Evolutionary conservation across 805 yeast genomes (phyloP).

Genomic region (Metschnikowia koreensis): DNA sequence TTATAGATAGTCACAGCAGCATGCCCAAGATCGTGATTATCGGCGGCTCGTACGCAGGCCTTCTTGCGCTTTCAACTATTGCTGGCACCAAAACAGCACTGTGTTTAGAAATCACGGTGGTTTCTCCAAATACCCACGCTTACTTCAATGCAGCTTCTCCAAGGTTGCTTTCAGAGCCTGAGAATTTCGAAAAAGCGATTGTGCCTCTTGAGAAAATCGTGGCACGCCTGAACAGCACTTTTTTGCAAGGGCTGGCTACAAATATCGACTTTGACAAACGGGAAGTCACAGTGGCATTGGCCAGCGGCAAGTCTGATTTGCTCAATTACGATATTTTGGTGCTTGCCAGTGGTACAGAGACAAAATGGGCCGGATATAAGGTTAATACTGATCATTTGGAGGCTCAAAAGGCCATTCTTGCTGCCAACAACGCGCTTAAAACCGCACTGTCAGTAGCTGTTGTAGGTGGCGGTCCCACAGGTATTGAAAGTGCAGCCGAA

Average conservation of each 20-base stretch:
- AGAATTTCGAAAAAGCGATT: slow-evolving; percentile 16
- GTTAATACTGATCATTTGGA: slow-evolving; percentile 19
- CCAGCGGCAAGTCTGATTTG: slow-evolving; percentile 4
- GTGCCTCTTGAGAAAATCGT: slow-evolving; percentile 21
- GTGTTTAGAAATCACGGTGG: slow-evolving; percentile 20
- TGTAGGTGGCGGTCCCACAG: slow-evolving; percentile 39
- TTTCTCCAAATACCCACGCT: slow-evolving; percentile 24
- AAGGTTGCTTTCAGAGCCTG: slow-evolving; percentile 29
- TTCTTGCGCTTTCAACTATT: slow-evolving; percentile 25
- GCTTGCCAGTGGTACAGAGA: slow-evolving; percentile 34
- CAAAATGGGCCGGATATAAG: slow-evolving; percentile 25
- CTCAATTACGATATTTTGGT: slow-evolving; percentile 32
- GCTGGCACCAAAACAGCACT: slow-evolving; percentile 4
- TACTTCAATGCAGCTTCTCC: slow-evolving; percentile 31
- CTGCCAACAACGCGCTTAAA: slow-evolving; percentile 17
- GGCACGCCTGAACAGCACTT: slow-evolving; percentile 16
- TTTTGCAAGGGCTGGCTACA: slow-evolving; percentile 27
- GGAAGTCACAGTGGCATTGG: slow-evolving; percentile 14
- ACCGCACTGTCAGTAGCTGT: slow-evolving; percentile 31
- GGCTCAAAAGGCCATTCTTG: slow-evolving; percentile 18
- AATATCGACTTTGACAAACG: slow-evolving; percentile 26
- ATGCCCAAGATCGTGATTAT: slow-evolving; percentile 27
- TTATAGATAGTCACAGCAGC: too few relatives aligned
- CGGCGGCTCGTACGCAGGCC: slow-evolving; percentile 38
- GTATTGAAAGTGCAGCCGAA: slow-evolving; percentile 40